Evolutionary conservation across 305 asterid genomes (phyloP), one percentile per base, ranked within the genome.

Genomic region (Solanum hybrid): DNA sequence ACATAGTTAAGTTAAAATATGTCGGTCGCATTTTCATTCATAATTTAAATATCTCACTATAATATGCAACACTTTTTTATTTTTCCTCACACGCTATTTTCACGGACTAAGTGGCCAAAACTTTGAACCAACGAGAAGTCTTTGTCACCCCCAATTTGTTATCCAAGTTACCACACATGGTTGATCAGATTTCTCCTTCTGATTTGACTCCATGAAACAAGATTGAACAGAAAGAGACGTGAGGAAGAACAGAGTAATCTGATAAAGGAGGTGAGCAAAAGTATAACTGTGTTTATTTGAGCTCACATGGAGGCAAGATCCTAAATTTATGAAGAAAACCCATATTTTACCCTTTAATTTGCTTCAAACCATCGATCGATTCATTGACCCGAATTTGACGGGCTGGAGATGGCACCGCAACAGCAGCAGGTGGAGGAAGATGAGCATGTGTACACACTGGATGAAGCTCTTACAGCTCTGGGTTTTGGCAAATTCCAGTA

Each of bases 401-500:
- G 34, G 36, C 32, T 3, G 29, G 46, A 27, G 20, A 80, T 73
- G 86, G 77, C 73, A 37, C 24, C 24, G 69, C 69, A 56, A 56
- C 69, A 56, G 69, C 86, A 26, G 10, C 84, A n/a, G 20, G 24
- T 7, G 35, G 38, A 76, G 42, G 60, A 76, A 16, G 85, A 46
- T 24, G 77, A 12, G 0, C 34, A 6, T 42, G 69, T 42, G 14
- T 95, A 92, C 91, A 94, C 98, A 46, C 80, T 96, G 72, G 98
- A 97, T 86, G 99, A 96, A 92, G 98, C 98, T 66, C 98, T 97
- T 20, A 35, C 92, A 7, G 77, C 89, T 14, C 90, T 96, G 85
- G 98, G 98, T 27, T 97, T 97, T 90, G 99, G 99, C 87, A 95
- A 91, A 89, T 97, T 91, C 92, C 99, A 97, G 84, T 92, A 89